Evolutionary conservation across 257 asterid genomes (phyloP).

Genomic region (Pogostemon cablin): DNA sequence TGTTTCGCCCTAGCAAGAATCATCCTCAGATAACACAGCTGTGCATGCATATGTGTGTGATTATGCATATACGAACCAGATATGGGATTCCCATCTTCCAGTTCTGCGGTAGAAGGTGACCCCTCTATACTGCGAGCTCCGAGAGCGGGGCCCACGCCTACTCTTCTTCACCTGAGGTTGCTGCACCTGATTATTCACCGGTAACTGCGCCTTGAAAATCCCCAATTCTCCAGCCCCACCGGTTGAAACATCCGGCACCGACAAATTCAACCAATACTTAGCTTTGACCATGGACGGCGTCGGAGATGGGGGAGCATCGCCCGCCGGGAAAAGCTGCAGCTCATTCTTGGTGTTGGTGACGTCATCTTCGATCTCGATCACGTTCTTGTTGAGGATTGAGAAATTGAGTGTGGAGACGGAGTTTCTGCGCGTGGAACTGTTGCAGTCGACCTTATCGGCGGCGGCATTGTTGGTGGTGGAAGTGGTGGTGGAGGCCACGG

Average conservation of each 20-base stretch:
- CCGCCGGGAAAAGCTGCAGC: slow-evolving; percentile 68
- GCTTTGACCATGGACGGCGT: slow-evolving; percentile 32
- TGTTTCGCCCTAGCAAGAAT: slow-evolving; percentile 1
- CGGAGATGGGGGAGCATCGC: slow-evolving; percentile 32
- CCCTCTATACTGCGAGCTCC: slow-evolving; percentile 97
- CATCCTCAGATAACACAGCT: slow-evolving; percentile 19
- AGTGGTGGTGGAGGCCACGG: slow-evolving; percentile 60
- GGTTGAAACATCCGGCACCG: slow-evolving; percentile 50
- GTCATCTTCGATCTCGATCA: slow-evolving; percentile 44
- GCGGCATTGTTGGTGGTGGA: slow-evolving; percentile 50
- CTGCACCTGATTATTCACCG: slow-evolving; percentile 33
- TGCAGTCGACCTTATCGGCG: slow-evolving; percentile 54
- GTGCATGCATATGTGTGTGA: slow-evolving; percentile 34
- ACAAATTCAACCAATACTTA: slow-evolving; percentile 64
- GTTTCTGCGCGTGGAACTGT: slow-evolving; percentile 43
- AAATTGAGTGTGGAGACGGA: slow-evolving; percentile 63
- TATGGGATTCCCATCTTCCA: slow-evolving; percentile 99
- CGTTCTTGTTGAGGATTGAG: slow-evolving; percentile 53
- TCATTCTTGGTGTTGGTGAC: slow-evolving; percentile 29
- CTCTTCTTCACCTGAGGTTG: slow-evolving; percentile 72
- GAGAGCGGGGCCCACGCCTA: slow-evolving; percentile 94
- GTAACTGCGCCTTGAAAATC: slow-evolving; percentile 36
- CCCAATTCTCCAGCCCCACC: slow-evolving; percentile 38
- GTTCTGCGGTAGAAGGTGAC: slow-evolving; percentile 95
- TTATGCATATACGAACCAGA: slow-evolving; percentile 60